Evolutionary conservation across 805 yeast genomes (phyloP).

Genomic region (Candida maesae): DNA sequence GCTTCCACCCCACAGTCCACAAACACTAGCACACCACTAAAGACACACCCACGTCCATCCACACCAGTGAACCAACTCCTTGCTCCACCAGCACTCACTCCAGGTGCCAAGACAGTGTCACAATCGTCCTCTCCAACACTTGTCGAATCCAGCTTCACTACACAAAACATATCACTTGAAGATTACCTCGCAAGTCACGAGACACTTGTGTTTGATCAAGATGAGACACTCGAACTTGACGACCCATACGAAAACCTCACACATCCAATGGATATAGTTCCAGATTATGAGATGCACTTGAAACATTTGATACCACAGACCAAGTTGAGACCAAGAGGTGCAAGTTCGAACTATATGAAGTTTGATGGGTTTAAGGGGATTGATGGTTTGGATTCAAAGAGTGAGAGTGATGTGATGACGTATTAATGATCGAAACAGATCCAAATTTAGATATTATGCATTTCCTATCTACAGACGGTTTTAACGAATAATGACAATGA

Average conservation of each 20-base stretch:
- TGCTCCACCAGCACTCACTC: neutral
- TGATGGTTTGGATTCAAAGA: neutral
- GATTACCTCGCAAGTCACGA: slow-evolving; percentile 6
- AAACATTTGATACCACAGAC: slow-evolving; percentile 5
- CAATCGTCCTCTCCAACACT: slow-evolving; percentile 16
- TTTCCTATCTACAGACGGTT: no score
- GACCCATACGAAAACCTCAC: slow-evolving; percentile 24
- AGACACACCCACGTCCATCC: neutral
- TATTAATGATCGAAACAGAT: neutral
- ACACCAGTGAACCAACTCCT: neutral
- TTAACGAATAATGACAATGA: no score
- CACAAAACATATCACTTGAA: slow-evolving; percentile 1
- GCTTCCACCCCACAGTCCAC: neutral
- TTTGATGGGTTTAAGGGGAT: slow-evolving; percentile 10
- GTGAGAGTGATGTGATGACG: neutral
- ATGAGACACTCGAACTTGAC: slow-evolving; percentile 14
- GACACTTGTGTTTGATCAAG: slow-evolving; percentile 2
- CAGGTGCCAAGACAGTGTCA: neutral
- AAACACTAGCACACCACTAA: neutral
- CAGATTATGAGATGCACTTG: slow-evolving; percentile 3
- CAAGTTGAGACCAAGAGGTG: slow-evolving; percentile 15
- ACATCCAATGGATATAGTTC: slow-evolving; percentile 24
- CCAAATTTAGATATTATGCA: no score
- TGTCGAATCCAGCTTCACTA: slow-evolving; percentile 3
- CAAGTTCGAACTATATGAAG: slow-evolving; percentile 19